Percentiles rank a stretch among this genome's conserved stretches.
Conservation (phyloP, 129 eudicot species). For the Saposhnikovia divaricata region DNA sequence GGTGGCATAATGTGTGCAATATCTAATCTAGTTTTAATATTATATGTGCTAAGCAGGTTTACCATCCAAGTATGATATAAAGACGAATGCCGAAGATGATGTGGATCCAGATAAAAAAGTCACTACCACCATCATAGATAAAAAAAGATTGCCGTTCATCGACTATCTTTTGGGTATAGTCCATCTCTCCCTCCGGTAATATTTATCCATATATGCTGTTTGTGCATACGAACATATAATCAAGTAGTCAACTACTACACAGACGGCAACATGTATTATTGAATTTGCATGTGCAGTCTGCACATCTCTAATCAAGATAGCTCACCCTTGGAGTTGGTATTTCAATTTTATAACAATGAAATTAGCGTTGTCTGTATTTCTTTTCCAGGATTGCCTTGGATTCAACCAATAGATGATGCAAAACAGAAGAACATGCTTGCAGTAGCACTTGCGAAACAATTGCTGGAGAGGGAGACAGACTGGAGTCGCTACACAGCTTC, state of each 20-base stretch:
- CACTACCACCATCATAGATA: background rate
- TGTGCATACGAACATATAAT: background rate
- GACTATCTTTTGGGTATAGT: background rate
- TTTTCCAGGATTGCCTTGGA: conserved; percentile 6
- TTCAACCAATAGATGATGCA: conserved; percentile 6
- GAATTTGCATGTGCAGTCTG: too few species aligned
- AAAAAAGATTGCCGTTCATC: background rate
- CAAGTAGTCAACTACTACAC: background rate
- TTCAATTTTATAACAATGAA: background rate
- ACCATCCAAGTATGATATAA: background rate
- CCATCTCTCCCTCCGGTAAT: background rate
- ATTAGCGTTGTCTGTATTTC: background rate
- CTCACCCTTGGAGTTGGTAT: background rate
- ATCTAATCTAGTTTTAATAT: background rate
- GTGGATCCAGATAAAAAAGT: background rate
- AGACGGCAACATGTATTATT: too few species aligned
- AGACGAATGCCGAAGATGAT: background rate
- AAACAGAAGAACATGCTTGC: conserved; percentile 8
- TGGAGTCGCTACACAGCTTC: conserved; percentile 3
- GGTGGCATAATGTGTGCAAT: background rate
- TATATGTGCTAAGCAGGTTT: background rate
- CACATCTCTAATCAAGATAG: background rate
- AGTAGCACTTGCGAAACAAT: conserved; percentile 1
- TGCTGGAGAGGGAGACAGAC: conserved; percentile 6
- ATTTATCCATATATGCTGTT: background rate